Evolutionary conservation across 139 green algal genomes (phyloP).

Genomic region (Pedinophyceae sp.): DNA sequence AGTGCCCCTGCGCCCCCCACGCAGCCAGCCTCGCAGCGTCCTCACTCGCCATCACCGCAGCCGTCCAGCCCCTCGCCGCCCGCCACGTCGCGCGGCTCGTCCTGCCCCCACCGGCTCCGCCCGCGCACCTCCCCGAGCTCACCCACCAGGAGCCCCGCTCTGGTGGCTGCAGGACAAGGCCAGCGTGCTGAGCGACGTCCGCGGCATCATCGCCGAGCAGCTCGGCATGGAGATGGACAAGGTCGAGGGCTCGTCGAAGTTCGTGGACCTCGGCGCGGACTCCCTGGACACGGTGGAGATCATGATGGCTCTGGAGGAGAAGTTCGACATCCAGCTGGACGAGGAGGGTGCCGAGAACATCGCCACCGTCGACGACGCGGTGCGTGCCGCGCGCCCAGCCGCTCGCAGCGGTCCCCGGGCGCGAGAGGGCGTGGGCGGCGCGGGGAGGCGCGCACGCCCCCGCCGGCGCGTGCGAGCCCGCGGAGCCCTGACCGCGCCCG

Average conservation of each 20-base stretch:
- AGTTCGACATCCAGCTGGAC: conserved; percentile 89
- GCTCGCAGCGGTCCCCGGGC: background rate
- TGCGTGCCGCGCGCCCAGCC: background rate
- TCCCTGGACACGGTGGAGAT: conserved; percentile 97
- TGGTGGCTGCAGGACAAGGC: conserved; percentile 42
- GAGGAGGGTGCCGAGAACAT: conserved; percentile 96
- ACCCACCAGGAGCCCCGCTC: too few species aligned
- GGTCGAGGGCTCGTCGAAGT: conserved; percentile 56
- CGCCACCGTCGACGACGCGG: conserved; percentile 41
- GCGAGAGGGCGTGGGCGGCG: too few species aligned
- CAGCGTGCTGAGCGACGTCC: conserved; percentile 69
- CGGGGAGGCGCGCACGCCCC: too few species aligned
- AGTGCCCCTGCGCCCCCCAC: too few species aligned
- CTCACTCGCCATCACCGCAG: too few species aligned
- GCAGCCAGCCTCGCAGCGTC: too few species aligned
- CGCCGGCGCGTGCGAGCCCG: conserved; percentile 8
- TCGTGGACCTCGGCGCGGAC: conserved; percentile 91
- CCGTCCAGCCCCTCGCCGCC: too few species aligned
- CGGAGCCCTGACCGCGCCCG: conserved; percentile 8
- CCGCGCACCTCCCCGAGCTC: too few species aligned
- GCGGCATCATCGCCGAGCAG: conserved; percentile 82
- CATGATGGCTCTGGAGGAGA: conserved; percentile 98
- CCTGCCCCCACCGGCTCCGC: too few species aligned
- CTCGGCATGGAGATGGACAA: conserved; percentile 73
- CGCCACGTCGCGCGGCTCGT: too few species aligned